Evolutionary conservation across 805 yeast species (phyloP), one percentile per base, ranked within the genome.

Genomic region (Millerago galiae): DNA sequence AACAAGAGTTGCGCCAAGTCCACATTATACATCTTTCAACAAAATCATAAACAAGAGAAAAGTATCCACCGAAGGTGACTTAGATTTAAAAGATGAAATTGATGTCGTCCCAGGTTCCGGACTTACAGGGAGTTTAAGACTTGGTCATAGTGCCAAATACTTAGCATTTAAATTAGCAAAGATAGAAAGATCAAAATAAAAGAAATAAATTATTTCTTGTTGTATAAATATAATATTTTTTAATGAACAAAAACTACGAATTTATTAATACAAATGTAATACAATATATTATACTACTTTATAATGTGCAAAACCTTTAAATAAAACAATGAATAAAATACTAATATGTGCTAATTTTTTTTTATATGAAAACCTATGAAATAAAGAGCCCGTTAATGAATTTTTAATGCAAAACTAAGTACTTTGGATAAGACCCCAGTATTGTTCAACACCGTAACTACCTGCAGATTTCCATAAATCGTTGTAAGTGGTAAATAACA

Each of bases 81-180:
- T 15, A 11, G 31, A 35, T n/a, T 14, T 29, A 10, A 37, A 33
- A 3, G 47, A 36, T 18, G 43, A 41, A n/a, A 37, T 34, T 14
- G 40, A 35, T 3, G 44, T 45, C 26, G 48, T 16, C 15, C 53
- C 56, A 8, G 59, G 59, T 2, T 62, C 9, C 41, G 70, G 54
- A 40, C 35, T 49, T 21, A 49, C 44, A 11, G 60, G 59, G 10
- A 45, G 55, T 4, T 49, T 60, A 24, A 72, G 73, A 30, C 57
- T 81, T 30, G 88, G 95, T 6, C 95, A 87, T 54, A 75, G 84
- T 40, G 86, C 88, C 2, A 70, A 72, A 54, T 89, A 84, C 56
- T 60, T 88, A 56, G 85, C 87, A 2, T 79, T 74, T 74, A 77
- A 73, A 56, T 44, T 46, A 31, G 46, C 42, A 6, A 54, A 54